These are phyloP conservation scores for Hypoxylon rubiginosum DNA, from an alignment of 2,329 filamentous ascomycete genomes.

Conservation along the genomic window DNA sequence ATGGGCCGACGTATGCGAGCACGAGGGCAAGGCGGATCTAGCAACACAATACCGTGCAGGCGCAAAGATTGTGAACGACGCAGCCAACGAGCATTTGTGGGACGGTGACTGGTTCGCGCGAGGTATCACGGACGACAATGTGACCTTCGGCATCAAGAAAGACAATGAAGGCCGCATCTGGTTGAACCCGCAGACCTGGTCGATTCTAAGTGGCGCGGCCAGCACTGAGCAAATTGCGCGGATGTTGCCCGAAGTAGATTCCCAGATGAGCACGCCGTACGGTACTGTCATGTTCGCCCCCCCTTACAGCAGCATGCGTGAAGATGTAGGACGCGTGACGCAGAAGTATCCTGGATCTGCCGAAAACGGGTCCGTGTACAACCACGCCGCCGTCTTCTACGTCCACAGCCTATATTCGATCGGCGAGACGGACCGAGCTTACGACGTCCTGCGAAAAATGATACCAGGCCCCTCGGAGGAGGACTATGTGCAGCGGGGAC, in stretches of 20 bases:
- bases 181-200: conserved; percentile 70
- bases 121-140: conserved; percentile 69
- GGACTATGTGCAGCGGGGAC: conserved; percentile 66
- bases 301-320: conserved; percentile 67
- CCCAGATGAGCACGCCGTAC: conserved; percentile 66
- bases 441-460: conserved; percentile 64
- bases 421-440: conserved; percentile 64
- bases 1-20: conserved; percentile 66
- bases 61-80: conserved; percentile 62
- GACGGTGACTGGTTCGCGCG: conserved; percentile 69
- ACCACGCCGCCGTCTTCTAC: conserved; percentile 69
- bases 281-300: conserved; percentile 69
- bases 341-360: conserved; percentile 70
- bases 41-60: conserved; percentile 61
- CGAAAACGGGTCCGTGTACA: conserved; percentile 71
- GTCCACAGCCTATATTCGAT: conserved; percentile 66
- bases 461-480: conserved; percentile 65
- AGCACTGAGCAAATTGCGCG: conserved; percentile 56
- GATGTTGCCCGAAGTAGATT: conserved; percentile 64
- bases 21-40: conserved; percentile 55
- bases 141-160: conserved; percentile 64
- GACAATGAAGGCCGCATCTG: conserved; percentile 69
- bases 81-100: conserved; percentile 67
- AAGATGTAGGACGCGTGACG: conserved; percentile 70
- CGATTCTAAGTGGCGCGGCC: conserved; percentile 67